Base-by-base conservation (phyloP, 352 stramenopile species). In the Aphanomyces invadans region DNA sequence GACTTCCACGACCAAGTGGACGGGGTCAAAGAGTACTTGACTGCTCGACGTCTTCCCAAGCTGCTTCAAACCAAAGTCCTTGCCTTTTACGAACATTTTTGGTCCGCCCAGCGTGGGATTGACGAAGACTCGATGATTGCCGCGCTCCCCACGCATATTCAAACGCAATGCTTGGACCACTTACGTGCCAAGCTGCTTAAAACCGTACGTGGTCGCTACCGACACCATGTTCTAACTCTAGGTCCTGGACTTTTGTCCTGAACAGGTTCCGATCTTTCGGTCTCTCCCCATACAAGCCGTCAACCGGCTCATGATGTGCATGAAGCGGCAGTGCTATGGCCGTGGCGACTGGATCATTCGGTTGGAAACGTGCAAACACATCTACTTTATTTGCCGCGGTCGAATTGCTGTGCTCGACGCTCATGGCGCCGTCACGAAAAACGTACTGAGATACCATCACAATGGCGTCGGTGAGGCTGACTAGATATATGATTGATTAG, bases 1-100 rank as follows among this genome's bases (percentile, higher is more conserved):
- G 31, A 64, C 19, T 64, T 64, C 46, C 36, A 46, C 26, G 55
- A 64, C 55, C 36, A 64, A 46, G 55, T 64, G 11, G 55, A 64
- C 39, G 55, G 25, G n/a, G 38, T 64, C 31, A 64, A 64, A 52
- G 55, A 36, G 25, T 45, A 51, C 25, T 38, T 48, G 21, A 17
- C 33, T 1, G 26, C 36, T 51, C 21, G 55, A 33, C 55, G 38
- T 26, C 17, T 64, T 28, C 36, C 55, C n/a, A 49, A 48, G 4
- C 32, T 52, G 25, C 45, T 64, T 15, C 36, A 64, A 38, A 23
- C n/a, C 29, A 64, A 64, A 17, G 55, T 64, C 12, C 36, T 64
- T 2, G 55, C 32, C n/a, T 64, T 64, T 64, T 64, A 64, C 23
- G 55, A 52, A 23, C 55, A 64, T 25, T 64, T 64, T 49, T 64